Evolutionary conservation across 2,329 filamentous ascomycete genomes (phyloP).

Genomic region (Pseudogymnoascus sp.): DNA sequence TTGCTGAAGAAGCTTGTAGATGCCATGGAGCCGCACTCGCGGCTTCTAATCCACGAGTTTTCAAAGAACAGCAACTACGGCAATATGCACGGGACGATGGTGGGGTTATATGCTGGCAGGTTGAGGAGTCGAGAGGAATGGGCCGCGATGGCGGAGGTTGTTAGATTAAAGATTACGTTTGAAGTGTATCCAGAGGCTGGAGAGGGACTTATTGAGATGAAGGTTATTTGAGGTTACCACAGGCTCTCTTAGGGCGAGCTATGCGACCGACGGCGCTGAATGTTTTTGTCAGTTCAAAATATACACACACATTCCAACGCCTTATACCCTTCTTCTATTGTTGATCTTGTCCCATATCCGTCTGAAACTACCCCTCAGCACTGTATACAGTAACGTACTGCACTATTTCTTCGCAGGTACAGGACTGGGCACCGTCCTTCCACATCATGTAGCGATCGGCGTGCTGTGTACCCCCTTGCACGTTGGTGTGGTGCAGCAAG

Average conservation of each 20-base stretch:
- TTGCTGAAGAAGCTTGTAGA: slow-evolving; percentile 29
- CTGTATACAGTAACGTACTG: not conserved
- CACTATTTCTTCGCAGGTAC: not conserved
- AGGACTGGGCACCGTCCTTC: not conserved
- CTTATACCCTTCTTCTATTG: not conserved
- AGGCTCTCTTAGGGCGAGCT: not conserved
- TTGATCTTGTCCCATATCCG: not conserved
- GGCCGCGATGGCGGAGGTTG: slow-evolving; percentile 27
- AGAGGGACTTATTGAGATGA: slow-evolving; percentile 30
- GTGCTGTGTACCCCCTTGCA: not conserved
- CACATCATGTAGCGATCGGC: not conserved
- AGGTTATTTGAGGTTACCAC: not conserved
- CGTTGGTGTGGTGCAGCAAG: not conserved
- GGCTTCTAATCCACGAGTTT: slow-evolving; percentile 30
- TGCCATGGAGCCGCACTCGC: slow-evolving; percentile 29
- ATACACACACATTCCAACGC: not conserved
- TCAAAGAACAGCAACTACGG: slow-evolving; percentile 30
- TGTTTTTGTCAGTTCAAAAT: not conserved
- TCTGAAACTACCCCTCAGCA: not conserved
- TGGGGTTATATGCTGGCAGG: slow-evolving; percentile 29
- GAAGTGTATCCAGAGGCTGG: slow-evolving; percentile 28
- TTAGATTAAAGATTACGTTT: slow-evolving; percentile 29
- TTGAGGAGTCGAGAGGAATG: slow-evolving; percentile 30
- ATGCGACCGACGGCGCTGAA: not conserved
- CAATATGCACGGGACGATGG: slow-evolving; percentile 31